Base-by-base conservation (phyloP, 805 yeast genomes). In the Saccharomycopsis capsularis region DNA sequence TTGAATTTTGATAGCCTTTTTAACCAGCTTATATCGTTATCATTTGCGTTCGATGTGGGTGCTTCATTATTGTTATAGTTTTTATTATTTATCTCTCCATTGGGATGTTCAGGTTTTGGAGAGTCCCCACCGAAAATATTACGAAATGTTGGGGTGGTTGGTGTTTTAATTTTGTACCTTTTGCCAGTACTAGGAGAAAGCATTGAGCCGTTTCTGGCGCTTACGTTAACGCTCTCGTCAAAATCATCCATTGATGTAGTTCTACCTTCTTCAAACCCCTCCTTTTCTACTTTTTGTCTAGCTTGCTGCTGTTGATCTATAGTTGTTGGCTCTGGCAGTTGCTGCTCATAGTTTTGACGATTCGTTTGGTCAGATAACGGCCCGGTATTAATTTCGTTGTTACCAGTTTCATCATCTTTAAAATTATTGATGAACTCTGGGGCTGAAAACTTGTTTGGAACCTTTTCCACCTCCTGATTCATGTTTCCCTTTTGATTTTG, bases 1-100 rank as follows among this genome's bases (percentile, higher is more conserved):
- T 47, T 52, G 39, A 52, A 45, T 34, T 46, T 50, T 15, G 54
- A 43, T 2, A 51, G 13, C 32, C 47, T 42, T 42, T 47, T 52
- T 11, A 46, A 25, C 55, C 55, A 52, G 16, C 41, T 42, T 22
- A 11, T 36, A 6, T 52, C 52, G 18, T n/a, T 34, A 6, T 34
- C 38, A n/a, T 16, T 34, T 7, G 32, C 32, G n/a, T 16, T 16
- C 5, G 38, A 6, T 7, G 32, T 27, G 32, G 32, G 32, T 9
- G 38, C 18, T 9, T n/a, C 38, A n/a, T 6, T 16, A 34, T 34
- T 34, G 32, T 27, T 27, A 27, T 27, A 7, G 32, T 27, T 27
- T 27, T 7, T 7, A 27, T 27, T 27, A 13, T 27, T 27, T 27
- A 7, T 7, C 7, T 27, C 32, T 13, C 32, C 32, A 16, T 9